phyloP scores from a whole-genome alignment of 1,284 basidiomycete genomes.

The Porogramme epimiltina region DNA sequence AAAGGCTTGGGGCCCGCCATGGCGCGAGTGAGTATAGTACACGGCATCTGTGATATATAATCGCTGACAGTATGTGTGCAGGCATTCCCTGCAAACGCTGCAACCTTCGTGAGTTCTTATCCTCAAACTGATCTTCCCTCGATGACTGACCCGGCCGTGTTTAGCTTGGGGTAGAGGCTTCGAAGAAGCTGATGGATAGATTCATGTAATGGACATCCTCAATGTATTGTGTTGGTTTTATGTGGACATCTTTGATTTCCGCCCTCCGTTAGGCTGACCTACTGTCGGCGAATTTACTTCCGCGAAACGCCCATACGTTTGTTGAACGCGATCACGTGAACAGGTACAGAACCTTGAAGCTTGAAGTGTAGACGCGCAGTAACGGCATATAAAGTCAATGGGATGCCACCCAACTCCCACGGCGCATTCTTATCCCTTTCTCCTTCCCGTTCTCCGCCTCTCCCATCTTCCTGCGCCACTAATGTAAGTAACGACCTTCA shows the following conservation, averaged over 20 bases:
- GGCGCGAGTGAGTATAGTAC: slow-evolving; percentile 68
- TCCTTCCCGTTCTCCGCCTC: slow-evolving; percentile 2
- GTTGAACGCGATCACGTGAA: slow-evolving; percentile 17
- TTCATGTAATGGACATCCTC: slow-evolving; percentile 17
- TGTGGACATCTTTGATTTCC: background rate
- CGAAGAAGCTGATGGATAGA: slow-evolving; percentile 32
- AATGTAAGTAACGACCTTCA: slow-evolving; percentile 22
- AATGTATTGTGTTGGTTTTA: background rate
- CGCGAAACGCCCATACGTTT: background rate
- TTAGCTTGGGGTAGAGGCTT: slow-evolving; percentile 33
- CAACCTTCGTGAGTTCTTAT: slow-evolving; percentile 87
- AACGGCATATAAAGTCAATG: slow-evolving; percentile 8
- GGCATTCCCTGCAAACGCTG: slow-evolving; percentile 94
- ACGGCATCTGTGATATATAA: background rate
- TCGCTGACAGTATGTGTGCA: slow-evolving; percentile 27
- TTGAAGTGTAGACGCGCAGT: background rate
- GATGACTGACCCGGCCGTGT: background rate
- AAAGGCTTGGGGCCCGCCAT: slow-evolving; percentile 98
- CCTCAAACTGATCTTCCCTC: slow-evolving; percentile 31
- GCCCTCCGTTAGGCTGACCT: background rate
- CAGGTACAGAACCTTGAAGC: background rate
- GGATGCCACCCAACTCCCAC: background rate
- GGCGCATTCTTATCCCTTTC: slow-evolving; percentile 5
- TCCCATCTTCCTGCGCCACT: background rate
- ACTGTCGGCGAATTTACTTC: background rate